These are phyloP conservation scores for Epichloe typhina DNA, from an alignment of 2,329 filamentous ascomycete genomes.

Conservation along the genomic window DNA sequence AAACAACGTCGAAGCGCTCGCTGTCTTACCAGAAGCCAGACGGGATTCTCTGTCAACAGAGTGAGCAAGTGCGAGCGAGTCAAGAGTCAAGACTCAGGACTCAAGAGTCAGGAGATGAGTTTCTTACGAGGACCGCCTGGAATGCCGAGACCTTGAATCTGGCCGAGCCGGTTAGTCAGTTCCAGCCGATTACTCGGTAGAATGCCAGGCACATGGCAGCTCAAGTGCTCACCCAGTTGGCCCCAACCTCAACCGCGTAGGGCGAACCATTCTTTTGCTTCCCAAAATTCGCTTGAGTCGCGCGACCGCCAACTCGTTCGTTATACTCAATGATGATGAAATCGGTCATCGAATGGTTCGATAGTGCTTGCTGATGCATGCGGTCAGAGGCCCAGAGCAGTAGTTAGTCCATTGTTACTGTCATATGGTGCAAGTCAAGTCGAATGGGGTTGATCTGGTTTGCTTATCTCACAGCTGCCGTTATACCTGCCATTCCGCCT, in stretches of 20 bases:
- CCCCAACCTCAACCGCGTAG: conserved; percentile 49
- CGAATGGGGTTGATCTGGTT: background rate
- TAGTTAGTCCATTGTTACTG: background rate
- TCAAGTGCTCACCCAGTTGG: conserved; percentile 42
- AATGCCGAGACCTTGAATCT: conserved; percentile 12
- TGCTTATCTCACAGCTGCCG: conserved; percentile 32
- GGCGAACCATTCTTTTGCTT: conserved; percentile 33
- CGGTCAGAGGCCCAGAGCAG: background rate
- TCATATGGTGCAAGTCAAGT: no score
- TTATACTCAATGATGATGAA: conserved; percentile 55
- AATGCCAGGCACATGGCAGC: background rate
- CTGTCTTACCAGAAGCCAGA: conserved; percentile 38
- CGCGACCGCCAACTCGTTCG: conserved; percentile 47
- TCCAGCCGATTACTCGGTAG: background rate
- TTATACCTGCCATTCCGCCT: conserved; percentile 49
- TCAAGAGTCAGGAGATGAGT: background rate
- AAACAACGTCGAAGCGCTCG: background rate
- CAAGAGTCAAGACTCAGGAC: no score
- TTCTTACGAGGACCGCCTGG: conserved; percentile 14
- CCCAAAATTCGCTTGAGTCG: conserved; percentile 45
- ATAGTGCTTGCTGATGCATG: conserved; percentile 34
- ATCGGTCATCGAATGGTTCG: conserved; percentile 46
- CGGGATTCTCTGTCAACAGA: conserved; percentile 36
- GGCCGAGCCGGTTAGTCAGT: conserved; percentile 10
- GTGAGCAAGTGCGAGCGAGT: conserved; percentile 6